Conservation (phyloP, 2,329 filamentous ascomycete species). For the Emergomyces pasteurianus region DNA sequence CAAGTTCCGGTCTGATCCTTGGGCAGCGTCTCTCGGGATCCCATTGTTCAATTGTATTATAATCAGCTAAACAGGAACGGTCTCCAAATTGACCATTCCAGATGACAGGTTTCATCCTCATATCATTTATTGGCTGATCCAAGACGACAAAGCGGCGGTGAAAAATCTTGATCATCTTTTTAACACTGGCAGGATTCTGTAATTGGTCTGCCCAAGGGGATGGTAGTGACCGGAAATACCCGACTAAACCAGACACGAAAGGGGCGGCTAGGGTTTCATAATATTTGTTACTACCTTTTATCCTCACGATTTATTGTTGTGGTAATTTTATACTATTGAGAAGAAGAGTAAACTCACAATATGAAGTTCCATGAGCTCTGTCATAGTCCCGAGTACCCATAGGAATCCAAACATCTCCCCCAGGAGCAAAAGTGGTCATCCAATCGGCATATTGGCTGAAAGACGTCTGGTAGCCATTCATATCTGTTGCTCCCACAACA, state of each 20-base stretch:
- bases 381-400: neutral
- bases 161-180: slow-evolving; percentile 1
- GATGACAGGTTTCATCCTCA: neutral
- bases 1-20: neutral
- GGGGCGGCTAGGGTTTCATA: neutral
- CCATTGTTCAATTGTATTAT: neutral
- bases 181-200: neutral
- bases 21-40: neutral
- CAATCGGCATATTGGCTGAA: neutral
- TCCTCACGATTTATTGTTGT: neutral
- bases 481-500: neutral
- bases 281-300: neutral
- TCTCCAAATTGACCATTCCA: neutral
- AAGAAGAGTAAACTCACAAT: neutral
- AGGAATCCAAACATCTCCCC: neutral
- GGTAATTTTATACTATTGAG: no score
- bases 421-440: neutral
- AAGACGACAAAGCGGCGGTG: neutral
- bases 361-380: neutral
- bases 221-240: neutral
- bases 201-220: neutral
- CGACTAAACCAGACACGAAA: neutral
- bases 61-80: neutral
- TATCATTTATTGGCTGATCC: neutral
- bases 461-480: neutral